A percentile compares a stretch with the other conserved stretches of the same genome.
Conservation (phyloP, 331 rosid genomes). For the Cydonia oblonga region DNA sequence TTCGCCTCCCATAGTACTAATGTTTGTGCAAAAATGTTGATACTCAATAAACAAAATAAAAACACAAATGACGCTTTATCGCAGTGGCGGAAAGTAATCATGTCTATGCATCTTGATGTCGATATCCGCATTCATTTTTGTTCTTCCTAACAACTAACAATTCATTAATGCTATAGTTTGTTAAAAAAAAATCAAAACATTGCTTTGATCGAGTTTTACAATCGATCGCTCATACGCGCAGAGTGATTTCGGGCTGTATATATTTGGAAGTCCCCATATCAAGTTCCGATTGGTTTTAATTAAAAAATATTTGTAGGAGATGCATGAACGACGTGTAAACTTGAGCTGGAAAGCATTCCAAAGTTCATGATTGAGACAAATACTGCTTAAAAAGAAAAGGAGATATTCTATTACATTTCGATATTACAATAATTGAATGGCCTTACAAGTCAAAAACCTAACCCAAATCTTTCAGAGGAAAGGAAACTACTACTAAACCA, state of each 20-base stretch:
- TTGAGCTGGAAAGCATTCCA: background rate
- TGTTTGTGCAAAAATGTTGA: background rate
- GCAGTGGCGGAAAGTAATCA: too few species aligned
- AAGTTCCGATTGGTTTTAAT: too few species aligned
- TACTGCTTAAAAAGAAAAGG: background rate
- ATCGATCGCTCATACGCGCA: accelerated
- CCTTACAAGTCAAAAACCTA: background rate
- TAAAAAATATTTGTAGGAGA: background rate
- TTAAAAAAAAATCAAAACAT: too few species aligned
- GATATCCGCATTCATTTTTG: too few species aligned
- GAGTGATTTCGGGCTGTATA: background rate
- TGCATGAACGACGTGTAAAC: background rate
- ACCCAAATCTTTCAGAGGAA: background rate
- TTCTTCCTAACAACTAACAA: too few species aligned
- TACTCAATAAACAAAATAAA: background rate
- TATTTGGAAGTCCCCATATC: background rate
- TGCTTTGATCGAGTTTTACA: background rate
- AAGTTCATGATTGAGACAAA: background rate
- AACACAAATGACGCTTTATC: too few species aligned
- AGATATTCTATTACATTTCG: background rate
- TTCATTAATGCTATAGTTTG: too few species aligned
- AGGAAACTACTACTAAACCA: background rate
- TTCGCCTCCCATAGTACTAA: accelerated
- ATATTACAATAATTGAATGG: background rate
- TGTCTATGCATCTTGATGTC: too few species aligned